phyloP scores from a whole-genome alignment of 306 rosid species.

The Glycine soja region DNA sequence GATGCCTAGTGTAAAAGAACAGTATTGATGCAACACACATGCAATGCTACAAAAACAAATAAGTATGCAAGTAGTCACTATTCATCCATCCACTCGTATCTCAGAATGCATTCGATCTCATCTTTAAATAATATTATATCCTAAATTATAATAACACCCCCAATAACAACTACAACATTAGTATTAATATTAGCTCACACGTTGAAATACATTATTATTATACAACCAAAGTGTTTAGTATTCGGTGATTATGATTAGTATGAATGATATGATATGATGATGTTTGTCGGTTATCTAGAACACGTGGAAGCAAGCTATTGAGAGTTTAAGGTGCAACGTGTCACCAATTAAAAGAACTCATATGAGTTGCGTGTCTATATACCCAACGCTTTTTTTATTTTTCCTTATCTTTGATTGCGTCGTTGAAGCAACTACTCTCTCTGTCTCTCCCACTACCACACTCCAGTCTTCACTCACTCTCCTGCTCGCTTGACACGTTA shows the following conservation, averaged over 20 bases:
- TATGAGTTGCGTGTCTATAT: conserved; percentile 56
- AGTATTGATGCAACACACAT: too few species aligned
- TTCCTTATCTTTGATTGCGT: conserved; percentile 40
- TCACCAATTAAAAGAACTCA: conserved; percentile 2
- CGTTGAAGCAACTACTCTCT: conserved; percentile 49
- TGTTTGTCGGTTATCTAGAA: conserved; percentile 43
- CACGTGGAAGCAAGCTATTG: conserved; percentile 46
- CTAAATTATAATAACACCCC: too few species aligned
- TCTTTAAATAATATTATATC: too few species aligned
- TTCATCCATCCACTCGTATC: too few species aligned
- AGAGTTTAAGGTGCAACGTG: conserved; percentile 50
- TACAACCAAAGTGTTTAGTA: too few species aligned
- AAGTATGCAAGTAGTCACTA: too few species aligned
- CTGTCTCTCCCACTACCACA: conserved; percentile 37
- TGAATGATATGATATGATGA: conserved; percentile 6
- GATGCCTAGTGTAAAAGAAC: too few species aligned
- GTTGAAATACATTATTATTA: too few species aligned
- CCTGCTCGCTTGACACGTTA: conserved; percentile 27
- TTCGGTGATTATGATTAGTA: neutral
- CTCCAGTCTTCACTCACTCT: conserved; percentile 45
- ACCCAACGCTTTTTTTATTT: conserved; percentile 10
- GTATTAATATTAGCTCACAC: too few species aligned
- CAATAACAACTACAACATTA: too few species aligned
- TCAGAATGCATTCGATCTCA: too few species aligned
- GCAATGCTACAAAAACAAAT: too few species aligned